phyloP scores from a whole-genome alignment of 768 basidiomycete species.

The Lactarius hatsudake region DNA sequence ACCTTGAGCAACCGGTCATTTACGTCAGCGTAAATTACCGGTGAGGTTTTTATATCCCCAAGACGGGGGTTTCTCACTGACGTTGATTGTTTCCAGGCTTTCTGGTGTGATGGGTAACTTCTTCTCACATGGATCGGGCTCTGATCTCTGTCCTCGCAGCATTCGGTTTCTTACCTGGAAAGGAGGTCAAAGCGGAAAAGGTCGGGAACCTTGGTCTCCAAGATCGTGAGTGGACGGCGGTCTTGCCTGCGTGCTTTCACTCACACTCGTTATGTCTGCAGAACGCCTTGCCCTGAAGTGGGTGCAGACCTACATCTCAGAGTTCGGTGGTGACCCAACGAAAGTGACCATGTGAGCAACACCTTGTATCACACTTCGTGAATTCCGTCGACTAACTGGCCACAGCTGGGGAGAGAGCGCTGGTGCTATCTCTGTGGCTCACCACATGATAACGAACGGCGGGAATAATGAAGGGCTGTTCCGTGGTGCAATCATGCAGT shows the following conservation, averaged over 20 bases:
- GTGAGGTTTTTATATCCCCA: constrained; percentile 8
- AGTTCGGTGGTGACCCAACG: constrained; percentile 62
- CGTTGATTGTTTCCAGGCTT: constrained; percentile 3
- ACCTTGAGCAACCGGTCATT: constrained; percentile 29
- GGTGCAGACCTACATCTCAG: constrained; percentile 61
- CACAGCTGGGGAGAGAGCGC: constrained; percentile 51
- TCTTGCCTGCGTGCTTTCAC: neutral
- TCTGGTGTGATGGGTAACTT: constrained; percentile 14
- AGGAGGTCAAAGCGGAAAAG: constrained; percentile 50
- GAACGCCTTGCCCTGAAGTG: constrained; percentile 58
- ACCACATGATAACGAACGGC: constrained; percentile 45
- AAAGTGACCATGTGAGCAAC: constrained; percentile 54
- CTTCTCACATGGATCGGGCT: too few species aligned
- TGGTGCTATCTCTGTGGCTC: constrained; percentile 47
- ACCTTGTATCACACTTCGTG: constrained; percentile 6
- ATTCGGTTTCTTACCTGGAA: constrained; percentile 51
- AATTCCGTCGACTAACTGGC: constrained; percentile 7
- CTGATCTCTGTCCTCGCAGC: constrained; percentile 28
- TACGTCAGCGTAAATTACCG: constrained; percentile 35
- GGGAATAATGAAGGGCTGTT: constrained; percentile 41
- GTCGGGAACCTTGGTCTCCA: constrained; percentile 65
- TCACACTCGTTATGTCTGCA: constrained; percentile 29
- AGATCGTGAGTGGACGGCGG: constrained; percentile 47
- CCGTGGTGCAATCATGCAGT: constrained; percentile 47
- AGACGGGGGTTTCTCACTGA: neutral